These are phyloP conservation scores for Leptographium galeiforme DNA, from an alignment of 2,329 filamentous ascomycete species.

Conservation along the genomic window DNA sequence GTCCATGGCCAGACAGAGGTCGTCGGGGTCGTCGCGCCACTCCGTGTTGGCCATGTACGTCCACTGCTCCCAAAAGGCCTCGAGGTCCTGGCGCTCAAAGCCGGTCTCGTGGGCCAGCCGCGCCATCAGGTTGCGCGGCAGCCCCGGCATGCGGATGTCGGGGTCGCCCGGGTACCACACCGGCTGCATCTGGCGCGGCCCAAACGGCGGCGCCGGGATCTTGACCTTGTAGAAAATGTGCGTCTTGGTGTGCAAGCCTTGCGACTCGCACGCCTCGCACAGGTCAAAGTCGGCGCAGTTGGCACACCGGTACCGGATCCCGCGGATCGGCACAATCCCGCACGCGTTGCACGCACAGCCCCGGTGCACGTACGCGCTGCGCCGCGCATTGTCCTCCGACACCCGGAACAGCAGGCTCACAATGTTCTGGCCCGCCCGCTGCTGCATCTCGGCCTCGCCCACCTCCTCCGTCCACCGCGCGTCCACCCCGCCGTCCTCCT, in stretches of 20 bases:
- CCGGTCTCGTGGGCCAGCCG: conserved; percentile 58
- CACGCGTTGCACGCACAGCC: conserved; percentile 89
- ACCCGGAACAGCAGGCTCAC: conserved; percentile 81
- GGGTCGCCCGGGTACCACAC: conserved; percentile 86
- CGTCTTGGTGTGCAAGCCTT: conserved; percentile 67
- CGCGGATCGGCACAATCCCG: conserved; percentile 75
- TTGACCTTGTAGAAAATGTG: conserved; percentile 96
- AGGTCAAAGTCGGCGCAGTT: conserved; percentile 96
- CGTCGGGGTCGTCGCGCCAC: conserved; percentile 68
- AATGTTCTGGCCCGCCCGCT: conserved; percentile 60
- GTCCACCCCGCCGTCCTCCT: conserved; percentile 22
- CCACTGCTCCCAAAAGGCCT: conserved; percentile 95
- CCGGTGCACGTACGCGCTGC: conserved; percentile 81
- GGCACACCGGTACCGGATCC: conserved; percentile 83
- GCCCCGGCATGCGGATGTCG: conserved; percentile 49
- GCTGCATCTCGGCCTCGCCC: conserved; percentile 21
- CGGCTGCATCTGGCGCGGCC: conserved; percentile 65
- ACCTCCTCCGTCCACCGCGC: conserved; percentile 41
- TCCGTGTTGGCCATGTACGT: conserved; percentile 81
- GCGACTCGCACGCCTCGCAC: conserved; percentile 82
- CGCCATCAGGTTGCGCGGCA: conserved; percentile 55
- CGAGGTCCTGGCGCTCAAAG: conserved; percentile 76
- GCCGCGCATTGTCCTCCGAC: conserved; percentile 78
- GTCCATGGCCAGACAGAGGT: conserved; percentile 73
- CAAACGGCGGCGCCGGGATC: conserved; percentile 75